Base-by-base conservation (phyloP, 805 yeast genomes). In the Yarrowia sp. region DNA sequence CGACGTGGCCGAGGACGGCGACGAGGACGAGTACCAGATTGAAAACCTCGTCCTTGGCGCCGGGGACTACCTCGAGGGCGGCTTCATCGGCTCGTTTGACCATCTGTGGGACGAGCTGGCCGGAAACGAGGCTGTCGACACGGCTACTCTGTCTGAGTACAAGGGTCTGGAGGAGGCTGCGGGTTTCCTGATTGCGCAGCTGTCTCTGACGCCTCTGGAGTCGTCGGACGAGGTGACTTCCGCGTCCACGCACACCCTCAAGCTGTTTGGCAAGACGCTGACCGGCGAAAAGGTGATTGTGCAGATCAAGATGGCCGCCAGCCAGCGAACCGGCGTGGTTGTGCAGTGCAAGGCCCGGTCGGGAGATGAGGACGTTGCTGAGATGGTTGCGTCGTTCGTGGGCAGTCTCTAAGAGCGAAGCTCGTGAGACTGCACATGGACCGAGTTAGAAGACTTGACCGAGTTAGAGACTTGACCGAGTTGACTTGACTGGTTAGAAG, bases 21-120 rank as follows among this genome's bases (percentile, higher is more conserved):
- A 86, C 80, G 88, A 87, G 66, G 98, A 94, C 74, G 97, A 92
- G 74, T 94, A 93, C 75, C 94, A 87, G 72, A 83, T 94, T 66
- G 97, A 90, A 74, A 87, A 86, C 63, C 78, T 91, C 69, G 84
- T 82, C 63, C 72, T 93, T 62, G 75, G 76, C 7, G 84, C 94
- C 9, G 97, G 97, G 35, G 97, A 91, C 72, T 93, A 85, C 74
- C 79, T 90, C 63, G 75, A 78, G 61, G 96, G 97, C 59, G 79
- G 90, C 22, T 90, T 83, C 72, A 82, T 86, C 65, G 90, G 94
- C 42, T 83, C 85, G 74, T 91, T 91, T 72, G 82, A 86, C 6
- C 78, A 81, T 42, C 77, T 82, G 36, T 90, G 87, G 79, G 97
- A 89, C 68, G 90, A 84, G 73, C 78, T 92, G 66, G 72, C 77